phyloP scores from a whole-genome alignment of 768 basidiomycete genomes.

The Termitomyces sp. region DNA sequence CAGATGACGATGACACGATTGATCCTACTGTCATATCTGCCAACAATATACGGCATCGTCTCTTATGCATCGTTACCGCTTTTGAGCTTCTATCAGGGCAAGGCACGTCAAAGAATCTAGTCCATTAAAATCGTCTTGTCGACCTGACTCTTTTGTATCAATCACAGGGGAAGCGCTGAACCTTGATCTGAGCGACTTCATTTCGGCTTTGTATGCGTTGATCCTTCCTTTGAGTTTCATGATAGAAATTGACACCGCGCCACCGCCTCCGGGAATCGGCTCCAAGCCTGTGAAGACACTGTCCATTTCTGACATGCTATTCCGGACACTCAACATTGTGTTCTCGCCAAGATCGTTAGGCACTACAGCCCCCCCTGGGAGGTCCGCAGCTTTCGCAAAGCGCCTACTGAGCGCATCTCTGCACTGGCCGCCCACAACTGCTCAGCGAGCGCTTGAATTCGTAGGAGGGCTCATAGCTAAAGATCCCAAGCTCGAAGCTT shows the following conservation, averaged over 20 bases:
- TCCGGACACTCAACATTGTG: slow-evolving; percentile 77
- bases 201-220: slow-evolving; percentile 78
- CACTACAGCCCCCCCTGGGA: slow-evolving; percentile 57
- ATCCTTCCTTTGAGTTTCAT: slow-evolving; percentile 72
- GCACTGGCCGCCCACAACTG: slow-evolving; percentile 71
- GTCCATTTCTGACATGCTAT: slow-evolving; percentile 68
- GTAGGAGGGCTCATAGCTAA: slow-evolving; percentile 68
- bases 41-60: slow-evolving; percentile 49
- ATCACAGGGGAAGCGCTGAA: slow-evolving; percentile 90
- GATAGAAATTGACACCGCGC: slow-evolving; percentile 58
- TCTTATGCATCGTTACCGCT: slow-evolving; percentile 93
- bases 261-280: slow-evolving; percentile 23
- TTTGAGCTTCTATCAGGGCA: slow-evolving; percentile 96
- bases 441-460: slow-evolving; percentile 70
- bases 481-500: slow-evolving; percentile 77
- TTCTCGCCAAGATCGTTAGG: slow-evolving; percentile 73
- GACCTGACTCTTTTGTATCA: slow-evolving; percentile 9
- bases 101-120: slow-evolving; percentile 46
- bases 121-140: slow-evolving; percentile 4
- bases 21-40: slow-evolving; percentile 25
- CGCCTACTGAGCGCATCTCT: slow-evolving; percentile 81
- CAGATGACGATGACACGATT: slow-evolving; percentile 34
- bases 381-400: slow-evolving; percentile 90
- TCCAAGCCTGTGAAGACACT: slow-evolving; percentile 25
- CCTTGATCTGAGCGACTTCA: slow-evolving; percentile 90